Base-by-base conservation (phyloP, 805 yeast genomes). In the Candida awuae region DNA sequence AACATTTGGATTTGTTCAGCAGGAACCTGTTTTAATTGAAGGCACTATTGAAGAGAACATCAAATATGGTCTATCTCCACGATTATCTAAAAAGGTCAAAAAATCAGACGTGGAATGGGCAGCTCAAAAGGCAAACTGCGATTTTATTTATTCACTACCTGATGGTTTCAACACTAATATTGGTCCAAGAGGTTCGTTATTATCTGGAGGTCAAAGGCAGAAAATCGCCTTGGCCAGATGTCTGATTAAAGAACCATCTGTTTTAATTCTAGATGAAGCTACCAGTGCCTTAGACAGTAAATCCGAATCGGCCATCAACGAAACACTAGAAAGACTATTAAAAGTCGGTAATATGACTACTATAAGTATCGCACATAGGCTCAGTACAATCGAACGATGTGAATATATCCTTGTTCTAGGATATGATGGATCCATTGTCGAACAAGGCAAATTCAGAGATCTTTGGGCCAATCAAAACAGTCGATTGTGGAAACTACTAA, bases 251-350 rank as follows among this genome's bases (percentile, higher is more conserved):
- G 68, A 73, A 42, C 88, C 88, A 7, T 65, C 71, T 33, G 66
- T 81, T 16, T 60, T 80, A 47, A 68, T 80, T 4, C 62, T 80
- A 39, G 88, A 80, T 50, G 88, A 80, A 57, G 95, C 97, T 8
- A 90, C 97, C 0, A 84, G 95, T 29, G 97, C 97, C 0, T 66
- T 90, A 29, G 97, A 90, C 53, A 75, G 92, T 22, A 85, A 83
- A 40, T 80, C 88, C 52, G 97, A 90, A 55, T 78, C 80, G 48
- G 73, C 84, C 6, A 94, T 90, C 29, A 87, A 88, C 58, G 71
- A 71, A 37, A 85, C 94, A 8, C 63, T 88, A 42, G 60, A 68
- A 16, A 62, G 68, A 33, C 66, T 90, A 42, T 69, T 73, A 58
- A 53, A 61, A 20, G 34, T 40, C 23, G 46, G 41, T 8, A 38